Evolutionary conservation across 257 asterid genomes (phyloP), one percentile per base, ranked within the genome.

Genomic region (Rhazya stricta): DNA sequence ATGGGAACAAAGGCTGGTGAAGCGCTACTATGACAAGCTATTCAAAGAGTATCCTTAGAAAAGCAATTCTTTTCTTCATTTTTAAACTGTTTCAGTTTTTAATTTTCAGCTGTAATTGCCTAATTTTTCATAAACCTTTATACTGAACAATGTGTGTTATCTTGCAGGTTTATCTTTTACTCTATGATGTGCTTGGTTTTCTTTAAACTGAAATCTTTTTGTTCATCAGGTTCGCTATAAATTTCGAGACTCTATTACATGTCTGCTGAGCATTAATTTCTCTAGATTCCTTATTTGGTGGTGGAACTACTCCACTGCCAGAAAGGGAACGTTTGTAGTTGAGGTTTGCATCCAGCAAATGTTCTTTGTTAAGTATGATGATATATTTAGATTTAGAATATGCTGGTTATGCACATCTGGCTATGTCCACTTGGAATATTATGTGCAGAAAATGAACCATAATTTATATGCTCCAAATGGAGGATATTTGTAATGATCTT

Each of bases 1-100:
- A 30, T 95, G 99, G 99, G 99, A 92, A 83, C 94, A 91, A 66
- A 92, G 91, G 85, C 90, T 95, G 79, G 99, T 92, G 85, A 95
- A 91, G 83, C 99, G 99, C 76, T 95, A 90, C 85, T 88, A 90
- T 81, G 96, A 91, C 85, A 95, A 95, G 93, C 97, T 95, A 74
- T 95, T 95, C 82, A 92, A 89, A 82, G 99, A 95, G 94, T 91
- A 91, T 93, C 98, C 98, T 87, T 83, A 76, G 71, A 43, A 65
- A 48, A 51, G 61, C 58, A 63, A 50, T 70, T 66, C 46, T 12
- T 73, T 76, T 30, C 60, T 25, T 25, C 32, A 70, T 79, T 82
- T 72, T 57, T 79, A 9, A 42, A 46, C 11, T n/a, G 71, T 72
- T 66, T 42, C 18, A 39, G 25, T 13, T 36, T 63, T 43, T 39